These are phyloP conservation scores for Capronia coronata DNA, from an alignment of 2,329 filamentous ascomycete genomes.

Conservation along the genomic window DNA sequence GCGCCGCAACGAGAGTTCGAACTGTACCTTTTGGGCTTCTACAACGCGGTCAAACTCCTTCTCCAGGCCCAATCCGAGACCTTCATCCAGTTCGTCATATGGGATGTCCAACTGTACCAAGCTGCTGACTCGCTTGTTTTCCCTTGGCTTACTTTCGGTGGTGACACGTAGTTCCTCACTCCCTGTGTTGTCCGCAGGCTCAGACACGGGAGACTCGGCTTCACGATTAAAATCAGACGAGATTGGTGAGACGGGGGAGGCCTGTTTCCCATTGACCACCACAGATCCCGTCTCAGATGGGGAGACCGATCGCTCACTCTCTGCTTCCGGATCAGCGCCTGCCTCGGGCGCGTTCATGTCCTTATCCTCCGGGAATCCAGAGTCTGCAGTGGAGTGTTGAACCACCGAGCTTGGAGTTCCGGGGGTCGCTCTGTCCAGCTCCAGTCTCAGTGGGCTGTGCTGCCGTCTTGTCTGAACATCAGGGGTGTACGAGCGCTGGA, in stretches of 20 bases:
- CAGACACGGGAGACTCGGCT: background rate
- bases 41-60: constrained; percentile 93
- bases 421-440: constrained; percentile 43
- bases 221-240: constrained; percentile 12
- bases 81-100: constrained; percentile 60
- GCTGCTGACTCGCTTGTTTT: constrained; percentile 56
- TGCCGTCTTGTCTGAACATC: constrained; percentile 24
- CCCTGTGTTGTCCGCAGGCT: background rate
- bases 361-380: background rate
- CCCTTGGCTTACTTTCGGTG: background rate
- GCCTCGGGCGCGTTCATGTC: constrained; percentile 69
- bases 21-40: constrained; percentile 89
- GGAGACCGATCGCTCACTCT: constrained; percentile 20
- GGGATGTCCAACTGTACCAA: constrained; percentile 78
- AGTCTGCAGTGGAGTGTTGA: constrained; percentile 57
- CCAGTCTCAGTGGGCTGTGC: constrained; percentile 31
- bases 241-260: constrained; percentile 15
- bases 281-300: constrained; percentile 20
- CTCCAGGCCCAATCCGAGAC: constrained; percentile 74
- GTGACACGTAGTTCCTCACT: constrained; percentile 3
- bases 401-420: constrained; percentile 87
- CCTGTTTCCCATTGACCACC: constrained; percentile 15
- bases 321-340: constrained; percentile 31
- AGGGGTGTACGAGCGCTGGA: constrained; percentile 35
- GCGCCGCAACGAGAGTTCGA: constrained; percentile 42